Base-by-base conservation (phyloP, 2,329 filamentous ascomycete species). In the Colletotrichum horii region DNA sequence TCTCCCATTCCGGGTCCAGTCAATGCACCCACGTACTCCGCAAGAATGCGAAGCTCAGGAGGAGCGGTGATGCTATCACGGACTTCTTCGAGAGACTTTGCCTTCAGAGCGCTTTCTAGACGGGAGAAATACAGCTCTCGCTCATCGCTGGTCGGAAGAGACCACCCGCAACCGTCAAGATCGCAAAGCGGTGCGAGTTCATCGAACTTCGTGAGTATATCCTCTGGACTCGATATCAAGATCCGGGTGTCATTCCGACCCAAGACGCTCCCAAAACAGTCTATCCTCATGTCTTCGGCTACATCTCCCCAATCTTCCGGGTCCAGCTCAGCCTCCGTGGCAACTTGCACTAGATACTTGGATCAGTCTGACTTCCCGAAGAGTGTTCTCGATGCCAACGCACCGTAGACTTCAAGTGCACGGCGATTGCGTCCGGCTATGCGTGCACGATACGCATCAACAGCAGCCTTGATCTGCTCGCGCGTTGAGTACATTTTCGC, bases 311-410 rank as follows among this genome's bases (percentile, higher is more conserved):
- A 61, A n/a, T 61, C 11, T 8, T 34, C 58, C 28, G 19, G 58
- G 11, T 61, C 58, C 6, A 61, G 58, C 58, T 30, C 58, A 8
- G 8, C 24, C 5, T 61, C 8, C 5, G 26, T 30, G 28, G 12
- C 28, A n/a, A 22, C 14, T 22, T 61, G 15, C 5, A 34, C 28
- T 34, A 30, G 58, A n/a, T n/a, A n/a, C 6, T 43, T 60, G 16
- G 26, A 3, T 60, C 56, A n/a, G 56, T 61, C 19, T 30, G 11
- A 34, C 43, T 48, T 22, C 24, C 22, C 24, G 19, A 61, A 30
- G 12, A 4, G 4, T 34, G 2, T 61, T 0, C 8, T 28, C 1
- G 22, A 61, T 19, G 3, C 1, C 2, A 0, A 61, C 28, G 2
- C 3, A 34, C 58, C 58, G 22, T 61, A 61, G 8, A 61, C 58